Percentiles rank a stretch among this genome's conserved stretches.
Conservation (phyloP, 2,329 filamentous ascomycete genomes). For the Juglanconis oblonga region DNA sequence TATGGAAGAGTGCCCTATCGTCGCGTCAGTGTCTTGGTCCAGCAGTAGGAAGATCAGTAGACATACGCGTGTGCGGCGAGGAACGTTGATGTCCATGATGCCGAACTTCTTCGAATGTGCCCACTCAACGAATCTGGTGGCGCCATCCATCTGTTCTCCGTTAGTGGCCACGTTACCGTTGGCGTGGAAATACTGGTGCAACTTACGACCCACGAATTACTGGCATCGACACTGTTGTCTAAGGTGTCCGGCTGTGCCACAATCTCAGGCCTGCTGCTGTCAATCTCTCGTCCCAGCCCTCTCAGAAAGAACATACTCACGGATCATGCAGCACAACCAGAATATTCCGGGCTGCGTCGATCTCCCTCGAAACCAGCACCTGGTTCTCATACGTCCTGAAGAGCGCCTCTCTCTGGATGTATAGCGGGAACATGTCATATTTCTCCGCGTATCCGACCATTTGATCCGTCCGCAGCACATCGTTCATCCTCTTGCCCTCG, state of each 20-base stretch:
- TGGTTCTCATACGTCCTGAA: constrained; percentile 82
- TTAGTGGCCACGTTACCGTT: not conserved
- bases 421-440: constrained; percentile 75
- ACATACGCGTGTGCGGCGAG: constrained; percentile 52
- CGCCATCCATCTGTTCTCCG: constrained; percentile 66
- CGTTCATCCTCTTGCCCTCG: constrained; percentile 67
- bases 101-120: constrained; percentile 73
- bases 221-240: constrained; percentile 72
- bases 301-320: constrained; percentile 44
- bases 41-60: constrained; percentile 49
- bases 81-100: constrained; percentile 89
- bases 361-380: constrained; percentile 74
- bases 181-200: not conserved
- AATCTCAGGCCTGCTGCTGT: constrained; percentile 59
- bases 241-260: constrained; percentile 64
- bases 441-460: constrained; percentile 67
- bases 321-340: constrained; percentile 90
- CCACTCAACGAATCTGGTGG: constrained; percentile 82
- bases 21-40: constrained; percentile 21
- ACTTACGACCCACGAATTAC: constrained; percentile 86
- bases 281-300: constrained; percentile 14
- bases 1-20: constrained; percentile 46
- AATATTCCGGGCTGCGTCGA: constrained; percentile 64
- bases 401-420: constrained; percentile 70
- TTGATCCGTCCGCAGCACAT: constrained; percentile 77